phyloP scores from a whole-genome alignment of 2,329 filamentous ascomycete genomes.

The Sclerotinia nivalis region DNA sequence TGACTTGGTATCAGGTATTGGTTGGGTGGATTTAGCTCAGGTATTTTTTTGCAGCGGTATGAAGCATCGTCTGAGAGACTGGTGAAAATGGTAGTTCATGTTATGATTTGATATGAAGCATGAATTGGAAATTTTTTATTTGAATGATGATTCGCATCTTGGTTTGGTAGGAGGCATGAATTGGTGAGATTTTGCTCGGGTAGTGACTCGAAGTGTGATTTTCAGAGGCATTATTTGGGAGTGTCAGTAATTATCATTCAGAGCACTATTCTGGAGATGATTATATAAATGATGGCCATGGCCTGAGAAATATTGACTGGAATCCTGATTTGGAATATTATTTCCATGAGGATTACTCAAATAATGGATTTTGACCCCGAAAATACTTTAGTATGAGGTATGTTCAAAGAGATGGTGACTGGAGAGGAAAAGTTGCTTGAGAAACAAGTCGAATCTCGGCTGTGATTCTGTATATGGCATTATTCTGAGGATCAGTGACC shows the following conservation, averaged over 20 bases:
- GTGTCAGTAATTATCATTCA: no score
- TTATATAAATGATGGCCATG: neutral
- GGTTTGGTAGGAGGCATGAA: neutral
- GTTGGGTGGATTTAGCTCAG: rapidly evolving
- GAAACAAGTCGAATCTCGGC: no score
- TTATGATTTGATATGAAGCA: neutral
- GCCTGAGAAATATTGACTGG: neutral
- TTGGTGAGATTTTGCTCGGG: neutral
- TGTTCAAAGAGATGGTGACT: neutral
- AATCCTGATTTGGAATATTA: neutral
- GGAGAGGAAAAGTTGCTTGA: neutral
- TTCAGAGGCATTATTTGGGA: no score
- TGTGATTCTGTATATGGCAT: no score
- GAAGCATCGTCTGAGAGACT: neutral
- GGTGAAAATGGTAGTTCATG: neutral
- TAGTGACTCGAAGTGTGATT: neutral
- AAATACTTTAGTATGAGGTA: neutral
- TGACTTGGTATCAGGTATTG: neutral
- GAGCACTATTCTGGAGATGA: no score
- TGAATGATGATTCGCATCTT: neutral
- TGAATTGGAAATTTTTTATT: no score
- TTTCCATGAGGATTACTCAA: neutral
- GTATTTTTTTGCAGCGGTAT: neutral
- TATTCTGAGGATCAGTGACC: no score
- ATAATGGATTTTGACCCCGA: neutral